A percentile compares a stretch with the other conserved stretches of the same genome.
Evolutionary conservation across 192 early-diverging fungal species (phyloP).

Genomic region (Mortierella antarctica): DNA sequence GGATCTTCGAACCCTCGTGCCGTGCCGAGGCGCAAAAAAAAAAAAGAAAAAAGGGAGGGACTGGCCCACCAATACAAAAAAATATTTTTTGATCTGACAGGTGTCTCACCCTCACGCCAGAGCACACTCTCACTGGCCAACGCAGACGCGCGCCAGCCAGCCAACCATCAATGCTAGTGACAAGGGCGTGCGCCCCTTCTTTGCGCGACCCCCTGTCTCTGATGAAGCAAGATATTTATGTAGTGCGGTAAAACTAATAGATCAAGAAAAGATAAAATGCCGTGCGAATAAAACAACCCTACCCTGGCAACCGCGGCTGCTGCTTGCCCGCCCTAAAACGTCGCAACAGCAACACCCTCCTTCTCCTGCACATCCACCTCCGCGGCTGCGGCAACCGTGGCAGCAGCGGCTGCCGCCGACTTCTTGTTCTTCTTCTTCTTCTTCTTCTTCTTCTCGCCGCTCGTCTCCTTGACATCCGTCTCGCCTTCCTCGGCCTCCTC

Average conservation of each 20-base stretch:
- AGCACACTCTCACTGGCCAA: too few relatives aligned
- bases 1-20: not conserved
- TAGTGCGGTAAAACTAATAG: too few relatives aligned
- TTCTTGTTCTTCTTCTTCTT: not conserved
- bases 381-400: not conserved
- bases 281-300: not conserved
- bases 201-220: too few relatives aligned
- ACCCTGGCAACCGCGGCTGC: not conserved
- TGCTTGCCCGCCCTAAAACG: constrained; percentile 18
- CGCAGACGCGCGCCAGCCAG: too few relatives aligned
- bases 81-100: too few relatives aligned
- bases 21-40: not conserved
- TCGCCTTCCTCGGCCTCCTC: not conserved
- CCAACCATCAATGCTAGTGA: too few relatives aligned
- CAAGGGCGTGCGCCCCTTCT: too few relatives aligned
- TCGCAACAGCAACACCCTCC: constrained; percentile 43
- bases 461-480: not conserved
- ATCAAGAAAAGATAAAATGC: not conserved
- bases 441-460: not conserved
- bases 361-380: constrained; percentile 35
- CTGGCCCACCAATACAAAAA: too few relatives aligned
- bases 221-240: too few relatives aligned
- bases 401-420: not conserved
- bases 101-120: too few relatives aligned
- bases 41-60: not conserved